Evolutionary conservation across 169 alveolate species (phyloP).

Genomic region (Cryptosporidium muris): DNA sequence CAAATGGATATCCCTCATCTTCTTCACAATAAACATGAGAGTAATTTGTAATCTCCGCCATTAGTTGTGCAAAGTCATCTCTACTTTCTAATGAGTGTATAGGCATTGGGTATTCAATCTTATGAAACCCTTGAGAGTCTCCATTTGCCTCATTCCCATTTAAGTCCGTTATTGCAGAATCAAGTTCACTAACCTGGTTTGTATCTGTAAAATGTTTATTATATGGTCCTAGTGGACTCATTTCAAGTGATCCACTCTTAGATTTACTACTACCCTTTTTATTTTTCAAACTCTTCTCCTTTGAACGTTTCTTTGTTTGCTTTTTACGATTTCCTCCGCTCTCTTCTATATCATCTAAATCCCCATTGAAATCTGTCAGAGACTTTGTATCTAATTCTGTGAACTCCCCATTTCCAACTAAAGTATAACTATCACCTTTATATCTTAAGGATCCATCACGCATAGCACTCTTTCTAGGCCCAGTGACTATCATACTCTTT

Average conservation of each 20-base stretch:
- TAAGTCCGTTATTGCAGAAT: not conserved
- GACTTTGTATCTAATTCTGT: not conserved
- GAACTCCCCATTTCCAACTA: slow-evolving; percentile 2
- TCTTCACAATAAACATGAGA: not conserved
- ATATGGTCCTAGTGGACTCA: too few species aligned
- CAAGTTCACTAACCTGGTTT: not conserved
- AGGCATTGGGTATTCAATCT: slow-evolving; percentile 59
- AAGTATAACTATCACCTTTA: slow-evolving; percentile 19
- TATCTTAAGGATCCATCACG: slow-evolving; percentile 66
- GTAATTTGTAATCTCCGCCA: slow-evolving; percentile 36
- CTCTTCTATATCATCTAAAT: slow-evolving; percentile 5
- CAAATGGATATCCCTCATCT: slow-evolving; percentile 40
- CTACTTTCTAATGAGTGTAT: slow-evolving; percentile 8
- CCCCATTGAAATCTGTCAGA: not conserved
- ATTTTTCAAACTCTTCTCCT: slow-evolving; percentile 14
- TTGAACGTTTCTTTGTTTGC: slow-evolving; percentile 16
- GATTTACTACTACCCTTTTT: slow-evolving; percentile 3
- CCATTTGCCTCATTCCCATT: not conserved
- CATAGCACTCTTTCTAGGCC: slow-evolving; percentile 87
- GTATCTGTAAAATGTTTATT: not conserved
- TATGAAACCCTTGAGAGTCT: not conserved
- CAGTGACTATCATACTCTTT: slow-evolving; percentile 83
- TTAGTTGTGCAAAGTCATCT: slow-evolving; percentile 42
- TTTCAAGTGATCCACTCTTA: not conserved
- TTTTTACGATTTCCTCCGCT: not conserved